Percentiles rank a stretch among this genome's conserved stretches.
Evolutionary conservation across 495 filamentous ascomycete genomes (phyloP).

Genomic region (Cercophora scortea): DNA sequence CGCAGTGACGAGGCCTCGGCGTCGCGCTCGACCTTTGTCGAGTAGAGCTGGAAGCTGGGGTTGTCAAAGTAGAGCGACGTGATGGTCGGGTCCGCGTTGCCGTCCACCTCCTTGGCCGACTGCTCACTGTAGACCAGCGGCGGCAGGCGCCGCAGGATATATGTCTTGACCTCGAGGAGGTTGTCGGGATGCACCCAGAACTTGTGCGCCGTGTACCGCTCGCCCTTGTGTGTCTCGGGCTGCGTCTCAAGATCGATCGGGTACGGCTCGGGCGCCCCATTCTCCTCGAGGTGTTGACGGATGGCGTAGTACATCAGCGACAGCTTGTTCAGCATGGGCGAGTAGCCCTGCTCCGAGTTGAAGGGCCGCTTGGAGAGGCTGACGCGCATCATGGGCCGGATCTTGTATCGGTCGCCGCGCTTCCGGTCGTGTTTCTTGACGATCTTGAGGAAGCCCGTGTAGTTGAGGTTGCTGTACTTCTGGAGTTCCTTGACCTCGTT

Average conservation of each 20-base stretch:
- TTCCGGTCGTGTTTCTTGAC: constrained; percentile 97
- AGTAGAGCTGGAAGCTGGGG: constrained; percentile 74
- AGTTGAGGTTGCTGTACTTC: constrained; percentile 93
- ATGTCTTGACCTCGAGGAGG: constrained; percentile 90
- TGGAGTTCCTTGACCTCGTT: constrained; percentile 88
- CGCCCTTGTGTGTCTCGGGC: constrained; percentile 41
- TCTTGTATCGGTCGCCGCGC: constrained; percentile 69
- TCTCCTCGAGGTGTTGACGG: constrained; percentile 65
- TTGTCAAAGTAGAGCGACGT: constrained; percentile 96
- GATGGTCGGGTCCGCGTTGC: constrained; percentile 77
- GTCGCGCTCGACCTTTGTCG: constrained; percentile 70
- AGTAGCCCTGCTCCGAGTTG: constrained; percentile 86
- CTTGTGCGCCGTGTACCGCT: constrained; percentile 85
- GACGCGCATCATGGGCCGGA: constrained; percentile 83
- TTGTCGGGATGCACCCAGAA: constrained; percentile 98
- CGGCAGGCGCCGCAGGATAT: constrained; percentile 81
- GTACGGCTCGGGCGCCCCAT: constrained; percentile 12
- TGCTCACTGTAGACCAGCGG: constrained; percentile 88
- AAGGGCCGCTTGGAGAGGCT: constrained; percentile 80
- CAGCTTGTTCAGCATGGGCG: constrained; percentile 78
- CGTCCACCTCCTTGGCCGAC: constrained; percentile 67
- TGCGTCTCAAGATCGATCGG: constrained; percentile 28
- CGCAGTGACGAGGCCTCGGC: constrained; percentile 74
- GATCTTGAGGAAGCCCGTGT: constrained; percentile 94
- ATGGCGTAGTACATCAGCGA: constrained; percentile 95